A percentile compares a stretch with the other conserved stretches of the same genome.
phyloP scores from a whole-genome alignment of 2,329 filamentous ascomycete species.

The Colletotrichum horii region DNA sequence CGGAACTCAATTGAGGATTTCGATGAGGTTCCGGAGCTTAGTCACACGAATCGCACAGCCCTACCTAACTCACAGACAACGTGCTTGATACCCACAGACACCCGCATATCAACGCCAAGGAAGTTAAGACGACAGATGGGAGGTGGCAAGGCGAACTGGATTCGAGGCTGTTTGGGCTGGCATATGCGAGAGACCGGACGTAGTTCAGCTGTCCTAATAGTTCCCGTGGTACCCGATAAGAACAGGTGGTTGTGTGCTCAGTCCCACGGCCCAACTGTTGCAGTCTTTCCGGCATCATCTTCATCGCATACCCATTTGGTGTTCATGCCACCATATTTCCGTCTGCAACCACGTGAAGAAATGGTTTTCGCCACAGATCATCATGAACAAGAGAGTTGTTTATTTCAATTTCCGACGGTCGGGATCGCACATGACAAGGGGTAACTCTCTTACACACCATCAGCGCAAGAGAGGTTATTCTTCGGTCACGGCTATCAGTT shows the following conservation, averaged over 20 bases:
- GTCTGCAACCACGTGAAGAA: accelerated
- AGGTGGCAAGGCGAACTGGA: neutral
- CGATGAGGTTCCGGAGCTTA: neutral
- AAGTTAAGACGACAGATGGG: neutral
- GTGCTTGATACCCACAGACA: neutral
- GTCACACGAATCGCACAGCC: neutral
- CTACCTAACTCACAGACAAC: neutral
- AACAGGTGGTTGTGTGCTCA: neutral
- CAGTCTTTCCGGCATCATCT: neutral
- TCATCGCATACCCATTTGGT: neutral
- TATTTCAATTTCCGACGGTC: neutral
- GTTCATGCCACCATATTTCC: neutral
- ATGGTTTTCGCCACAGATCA: accelerated
- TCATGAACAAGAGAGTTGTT: neutral
- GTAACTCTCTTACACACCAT: neutral
- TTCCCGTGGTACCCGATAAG: neutral
- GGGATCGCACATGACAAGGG: neutral
- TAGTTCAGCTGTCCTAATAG: neutral
- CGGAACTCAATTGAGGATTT: neutral
- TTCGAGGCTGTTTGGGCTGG: neutral
- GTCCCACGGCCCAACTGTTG: neutral
- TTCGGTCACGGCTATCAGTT: neutral
- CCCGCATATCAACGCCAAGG: neutral
- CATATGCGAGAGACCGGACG: neutral
- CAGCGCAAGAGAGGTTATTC: neutral